Conservation (phyloP, 139 green algal species). For the Yamagishiella unicocca region DNA sequence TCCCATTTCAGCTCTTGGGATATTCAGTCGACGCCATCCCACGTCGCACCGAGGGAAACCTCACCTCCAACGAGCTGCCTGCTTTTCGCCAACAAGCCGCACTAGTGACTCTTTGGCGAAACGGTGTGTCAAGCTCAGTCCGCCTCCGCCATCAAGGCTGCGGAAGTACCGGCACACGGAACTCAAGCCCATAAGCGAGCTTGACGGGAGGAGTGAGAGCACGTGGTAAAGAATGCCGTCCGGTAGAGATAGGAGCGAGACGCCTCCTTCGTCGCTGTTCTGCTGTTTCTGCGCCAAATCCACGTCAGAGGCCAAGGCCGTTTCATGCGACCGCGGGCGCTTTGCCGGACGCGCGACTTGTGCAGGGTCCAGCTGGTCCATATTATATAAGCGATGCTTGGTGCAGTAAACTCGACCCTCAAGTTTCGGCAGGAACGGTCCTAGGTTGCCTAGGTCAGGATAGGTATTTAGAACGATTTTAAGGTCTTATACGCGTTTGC, state of each 20-base stretch:
- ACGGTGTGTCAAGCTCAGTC: background rate
- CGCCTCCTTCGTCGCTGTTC: background rate
- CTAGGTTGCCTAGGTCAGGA: too few species aligned
- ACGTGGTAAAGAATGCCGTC: background rate
- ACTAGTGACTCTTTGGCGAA: conserved; percentile 9
- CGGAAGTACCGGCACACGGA: background rate
- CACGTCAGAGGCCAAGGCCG: background rate
- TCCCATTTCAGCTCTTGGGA: too few species aligned
- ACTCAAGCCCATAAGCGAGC: background rate
- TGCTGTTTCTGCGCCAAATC: background rate
- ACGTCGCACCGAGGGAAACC: too few species aligned
- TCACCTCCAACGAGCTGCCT: conserved; percentile 13
- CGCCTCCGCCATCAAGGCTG: background rate
- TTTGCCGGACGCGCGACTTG: background rate
- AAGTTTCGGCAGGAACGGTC: too few species aligned
- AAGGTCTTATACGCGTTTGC: too few species aligned
- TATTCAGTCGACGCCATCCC: too few species aligned
- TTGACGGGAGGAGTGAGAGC: background rate
- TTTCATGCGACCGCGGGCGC: background rate
- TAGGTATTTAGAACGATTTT: too few species aligned
- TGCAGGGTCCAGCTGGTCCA: too few species aligned
- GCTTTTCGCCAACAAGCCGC: background rate
- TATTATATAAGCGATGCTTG: too few species aligned
- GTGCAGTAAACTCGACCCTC: too few species aligned
- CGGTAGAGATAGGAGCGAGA: background rate